Conservation (phyloP, 495 filamentous ascomycete genomes). For the Clohesyomyces aquaticus region DNA sequence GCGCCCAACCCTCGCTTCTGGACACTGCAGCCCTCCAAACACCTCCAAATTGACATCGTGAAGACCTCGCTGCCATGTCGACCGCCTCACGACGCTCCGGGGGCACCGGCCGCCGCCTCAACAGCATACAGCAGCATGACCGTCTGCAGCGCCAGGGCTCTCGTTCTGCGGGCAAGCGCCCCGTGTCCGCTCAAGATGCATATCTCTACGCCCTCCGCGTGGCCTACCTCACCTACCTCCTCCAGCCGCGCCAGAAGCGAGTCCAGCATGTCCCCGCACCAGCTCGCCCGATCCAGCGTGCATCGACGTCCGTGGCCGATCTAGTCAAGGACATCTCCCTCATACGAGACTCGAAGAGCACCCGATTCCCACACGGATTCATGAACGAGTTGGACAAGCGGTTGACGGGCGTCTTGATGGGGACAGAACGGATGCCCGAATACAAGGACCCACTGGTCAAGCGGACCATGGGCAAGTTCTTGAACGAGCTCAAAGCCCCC, state of each 20-base stretch:
- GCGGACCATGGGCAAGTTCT: constrained; percentile 78
- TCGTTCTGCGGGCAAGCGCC: constrained; percentile 51
- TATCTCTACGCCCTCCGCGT: constrained; percentile 88
- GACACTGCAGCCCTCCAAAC: background rate
- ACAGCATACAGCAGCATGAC: constrained; percentile 60
- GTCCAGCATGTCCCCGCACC: constrained; percentile 75
- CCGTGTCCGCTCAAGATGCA: constrained; percentile 69
- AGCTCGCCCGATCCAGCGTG: constrained; percentile 59
- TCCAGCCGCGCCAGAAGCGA: constrained; percentile 85
- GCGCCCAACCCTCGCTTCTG: constrained; percentile 19
- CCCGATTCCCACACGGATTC: constrained; percentile 78
- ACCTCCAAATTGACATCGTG: background rate
- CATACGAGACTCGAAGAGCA: constrained; percentile 74
- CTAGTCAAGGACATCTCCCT: constrained; percentile 76
- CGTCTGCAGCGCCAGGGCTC: constrained; percentile 58
- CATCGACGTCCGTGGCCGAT: constrained; percentile 72
- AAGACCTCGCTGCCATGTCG: constrained; percentile 31
- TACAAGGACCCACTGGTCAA: constrained; percentile 78
- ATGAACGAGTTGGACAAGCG: constrained; percentile 70
- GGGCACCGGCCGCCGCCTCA: constrained; percentile 44
- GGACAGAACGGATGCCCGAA: constrained; percentile 72
- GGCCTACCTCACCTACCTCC: constrained; percentile 89
- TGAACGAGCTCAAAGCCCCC: constrained; percentile 74
- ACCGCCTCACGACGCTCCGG: constrained; percentile 18
- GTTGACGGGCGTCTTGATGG: constrained; percentile 66